phyloP scores from a whole-genome alignment of 345 rosid genomes.

The Rubroshorea leprosula region DNA sequence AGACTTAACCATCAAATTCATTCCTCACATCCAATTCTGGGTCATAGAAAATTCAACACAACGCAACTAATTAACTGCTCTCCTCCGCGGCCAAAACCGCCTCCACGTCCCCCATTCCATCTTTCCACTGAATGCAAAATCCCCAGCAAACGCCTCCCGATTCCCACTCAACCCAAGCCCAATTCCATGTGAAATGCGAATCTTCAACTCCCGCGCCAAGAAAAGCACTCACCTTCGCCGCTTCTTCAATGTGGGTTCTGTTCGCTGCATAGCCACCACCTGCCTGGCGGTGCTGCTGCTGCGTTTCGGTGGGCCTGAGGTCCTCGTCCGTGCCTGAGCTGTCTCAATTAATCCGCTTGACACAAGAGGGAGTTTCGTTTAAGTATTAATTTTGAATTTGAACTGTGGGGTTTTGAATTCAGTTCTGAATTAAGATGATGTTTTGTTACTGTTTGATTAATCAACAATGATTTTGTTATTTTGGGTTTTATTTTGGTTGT shows the following conservation, averaged over 20 bases:
- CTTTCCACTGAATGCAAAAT: too few species aligned
- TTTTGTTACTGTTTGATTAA: too few species aligned
- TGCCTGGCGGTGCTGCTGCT: conserved; percentile 85
- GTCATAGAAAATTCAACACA: too few species aligned
- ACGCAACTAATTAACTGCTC: too few species aligned
- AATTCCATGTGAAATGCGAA: conserved; percentile 26
- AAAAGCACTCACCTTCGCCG: conserved; percentile 5
- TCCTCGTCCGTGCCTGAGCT: conserved; percentile 79
- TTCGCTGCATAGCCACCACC: conserved; percentile 51
- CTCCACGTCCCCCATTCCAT: conserved; percentile 8
- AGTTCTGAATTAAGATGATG: too few species aligned
- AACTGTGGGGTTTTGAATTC: too few species aligned
- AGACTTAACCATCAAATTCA: background rate
- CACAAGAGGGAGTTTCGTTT: conserved; percentile 60
- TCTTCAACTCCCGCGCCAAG: conserved; percentile 15
- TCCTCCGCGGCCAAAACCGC: conserved; percentile 5
- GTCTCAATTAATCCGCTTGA: conserved; percentile 92
- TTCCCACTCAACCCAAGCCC: background rate
- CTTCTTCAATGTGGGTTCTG: conserved; percentile 14
- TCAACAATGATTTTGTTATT: too few species aligned
- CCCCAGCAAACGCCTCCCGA: background rate
- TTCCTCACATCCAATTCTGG: too few species aligned
- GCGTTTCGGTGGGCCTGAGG: conserved; percentile 91
- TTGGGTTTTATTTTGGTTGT: background rate
- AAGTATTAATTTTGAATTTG: background rate